Conservation (phyloP, 2,329 filamentous ascomycete species). For the Monosporascus sp. region DNA sequence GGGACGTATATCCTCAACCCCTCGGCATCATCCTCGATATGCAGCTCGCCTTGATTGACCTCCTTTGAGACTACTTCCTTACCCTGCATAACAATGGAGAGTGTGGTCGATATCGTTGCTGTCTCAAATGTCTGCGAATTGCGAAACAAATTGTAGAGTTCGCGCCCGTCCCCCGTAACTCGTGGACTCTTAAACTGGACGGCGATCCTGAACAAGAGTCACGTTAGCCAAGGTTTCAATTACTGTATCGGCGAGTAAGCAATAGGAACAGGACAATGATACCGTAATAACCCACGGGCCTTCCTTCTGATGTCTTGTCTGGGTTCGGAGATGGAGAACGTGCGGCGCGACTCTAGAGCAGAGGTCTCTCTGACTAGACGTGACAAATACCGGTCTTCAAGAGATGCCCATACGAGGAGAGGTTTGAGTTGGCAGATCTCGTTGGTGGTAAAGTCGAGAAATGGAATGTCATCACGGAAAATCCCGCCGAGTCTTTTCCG, state of each 20-base stretch:
- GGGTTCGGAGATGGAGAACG: slow-evolving; percentile 12
- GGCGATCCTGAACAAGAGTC: slow-evolving; percentile 20
- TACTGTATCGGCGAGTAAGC: background rate
- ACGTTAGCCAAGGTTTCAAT: background rate
- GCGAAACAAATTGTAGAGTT: slow-evolving; percentile 18
- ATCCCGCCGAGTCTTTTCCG: slow-evolving; percentile 19
- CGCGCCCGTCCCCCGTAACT: slow-evolving; percentile 1
- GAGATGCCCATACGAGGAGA: slow-evolving; percentile 29
- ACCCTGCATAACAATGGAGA: slow-evolving; percentile 22
- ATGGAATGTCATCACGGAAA: slow-evolving; percentile 24
- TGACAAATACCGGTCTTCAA: slow-evolving; percentile 30
- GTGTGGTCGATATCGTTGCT: slow-evolving; percentile 21
- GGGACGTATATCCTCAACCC: slow-evolving; percentile 26
- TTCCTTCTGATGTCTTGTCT: slow-evolving; percentile 23
- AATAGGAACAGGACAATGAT: slow-evolving; percentile 2
- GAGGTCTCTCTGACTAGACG: slow-evolving; percentile 27
- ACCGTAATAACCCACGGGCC: slow-evolving; percentile 30
- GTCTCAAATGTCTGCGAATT: slow-evolving; percentile 24
- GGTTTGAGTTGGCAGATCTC: slow-evolving; percentile 24
- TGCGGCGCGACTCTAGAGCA: slow-evolving; percentile 11
- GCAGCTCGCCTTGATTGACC: slow-evolving; percentile 11
- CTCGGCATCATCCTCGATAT: slow-evolving; percentile 6
- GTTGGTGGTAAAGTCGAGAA: slow-evolving; percentile 31
- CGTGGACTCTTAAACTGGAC: slow-evolving; percentile 21
- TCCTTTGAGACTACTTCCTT: slow-evolving; percentile 10